Evolutionary conservation across 495 filamentous ascomycete genomes (phyloP).

Genomic region (Hyaloscypha finlandica): DNA sequence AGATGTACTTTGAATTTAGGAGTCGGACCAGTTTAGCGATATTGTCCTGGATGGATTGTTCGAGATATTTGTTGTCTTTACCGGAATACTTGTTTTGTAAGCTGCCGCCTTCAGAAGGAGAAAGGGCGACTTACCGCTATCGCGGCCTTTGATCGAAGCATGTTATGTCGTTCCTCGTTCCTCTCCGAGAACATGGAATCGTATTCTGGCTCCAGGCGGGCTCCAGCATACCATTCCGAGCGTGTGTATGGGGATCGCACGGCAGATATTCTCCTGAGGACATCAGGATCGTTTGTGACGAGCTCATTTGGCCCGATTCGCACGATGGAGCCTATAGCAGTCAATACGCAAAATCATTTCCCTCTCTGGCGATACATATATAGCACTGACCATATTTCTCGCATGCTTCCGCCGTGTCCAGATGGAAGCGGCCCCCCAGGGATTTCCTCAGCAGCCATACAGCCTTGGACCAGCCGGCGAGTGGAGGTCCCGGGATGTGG

Average conservation of each 20-base stretch:
- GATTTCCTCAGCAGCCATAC: constrained; percentile 22
- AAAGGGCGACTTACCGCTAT: constrained; percentile 37
- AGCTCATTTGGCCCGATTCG: constrained; percentile 47
- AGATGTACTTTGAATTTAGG: constrained; percentile 36
- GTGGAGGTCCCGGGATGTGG: constrained; percentile 24
- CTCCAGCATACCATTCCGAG: constrained; percentile 35
- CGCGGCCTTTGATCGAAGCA: constrained; percentile 38
- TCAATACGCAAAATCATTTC: not conserved
- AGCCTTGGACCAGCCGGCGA: constrained; percentile 9
- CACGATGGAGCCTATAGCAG: constrained; percentile 38
- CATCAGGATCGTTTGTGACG: constrained; percentile 42
- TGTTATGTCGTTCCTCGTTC: constrained; percentile 32
- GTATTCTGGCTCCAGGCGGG: constrained; percentile 33
- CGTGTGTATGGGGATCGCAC: constrained; percentile 39
- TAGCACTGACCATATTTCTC: constrained; percentile 28
- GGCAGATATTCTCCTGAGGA: constrained; percentile 36
- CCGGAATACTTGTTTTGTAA: constrained; percentile 42
- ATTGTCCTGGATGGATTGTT: constrained; percentile 46
- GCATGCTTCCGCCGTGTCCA: constrained; percentile 12
- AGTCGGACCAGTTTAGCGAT: constrained; percentile 40
- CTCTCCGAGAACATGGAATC: constrained; percentile 41
- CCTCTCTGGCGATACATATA: not conserved
- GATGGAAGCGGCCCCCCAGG: constrained; percentile 12
- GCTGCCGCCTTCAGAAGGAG: not conserved
- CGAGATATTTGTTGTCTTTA: constrained; percentile 45